These are phyloP conservation scores for Daldinia bambusicola DNA, from an alignment of 495 filamentous ascomycete species.

Conservation along the genomic window DNA sequence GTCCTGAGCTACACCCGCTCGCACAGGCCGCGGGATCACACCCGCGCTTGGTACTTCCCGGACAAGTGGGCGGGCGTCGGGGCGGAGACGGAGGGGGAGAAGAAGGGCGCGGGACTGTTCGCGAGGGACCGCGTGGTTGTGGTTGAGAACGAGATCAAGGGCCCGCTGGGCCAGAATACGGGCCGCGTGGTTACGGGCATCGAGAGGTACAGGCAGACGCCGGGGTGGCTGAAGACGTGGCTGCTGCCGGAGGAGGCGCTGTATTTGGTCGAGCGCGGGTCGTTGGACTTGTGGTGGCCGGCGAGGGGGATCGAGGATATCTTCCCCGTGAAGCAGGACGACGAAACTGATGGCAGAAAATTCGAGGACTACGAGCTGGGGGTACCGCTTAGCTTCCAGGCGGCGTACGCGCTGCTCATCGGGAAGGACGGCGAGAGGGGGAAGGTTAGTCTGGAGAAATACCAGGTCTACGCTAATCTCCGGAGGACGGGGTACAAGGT, in stretches of 20 bases:
- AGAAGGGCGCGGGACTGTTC: conserved; percentile 52
- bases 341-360: conserved; percentile 29
- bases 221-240: conserved; percentile 71
- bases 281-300: conserved; percentile 86
- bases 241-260: conserved; percentile 92
- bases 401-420: conserved; percentile 83
- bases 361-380: conserved; percentile 66
- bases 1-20: conserved; percentile 78
- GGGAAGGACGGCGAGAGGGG: conserved; percentile 69
- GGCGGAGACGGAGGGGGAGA: conserved; percentile 38
- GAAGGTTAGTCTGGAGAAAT: conserved; percentile 77
- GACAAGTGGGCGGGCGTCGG: conserved; percentile 53
- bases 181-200: conserved; percentile 57
- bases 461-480: conserved; percentile 84
- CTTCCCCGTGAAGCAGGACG: conserved; percentile 46
- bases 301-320: conserved; percentile 53
- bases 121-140: conserved; percentile 60
- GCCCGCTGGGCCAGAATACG: conserved; percentile 53
- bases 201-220: conserved; percentile 50
- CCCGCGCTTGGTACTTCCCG: conserved; percentile 68
- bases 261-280: conserved; percentile 87
- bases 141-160: conserved; percentile 58
- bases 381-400: conserved; percentile 87
- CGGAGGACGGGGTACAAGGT: conserved; percentile 86
- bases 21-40: conserved; percentile 65